These are phyloP conservation scores for Fagus sylvatica DNA, from an alignment of 306 rosid genomes.

Conservation along the genomic window DNA sequence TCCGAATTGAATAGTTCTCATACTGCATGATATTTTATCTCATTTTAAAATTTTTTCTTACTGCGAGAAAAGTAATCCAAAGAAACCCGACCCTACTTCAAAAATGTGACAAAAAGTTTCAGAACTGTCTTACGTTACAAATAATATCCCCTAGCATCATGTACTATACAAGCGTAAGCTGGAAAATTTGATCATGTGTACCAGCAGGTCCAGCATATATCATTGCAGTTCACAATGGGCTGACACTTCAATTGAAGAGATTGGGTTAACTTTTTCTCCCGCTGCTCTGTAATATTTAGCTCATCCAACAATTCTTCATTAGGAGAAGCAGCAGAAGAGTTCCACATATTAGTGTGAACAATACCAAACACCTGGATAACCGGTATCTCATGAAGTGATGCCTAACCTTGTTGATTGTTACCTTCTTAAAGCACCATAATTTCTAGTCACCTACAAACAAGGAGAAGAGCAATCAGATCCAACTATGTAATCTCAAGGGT, in stretches of 20 bases:
- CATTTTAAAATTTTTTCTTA: neutral
- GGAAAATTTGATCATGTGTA: neutral
- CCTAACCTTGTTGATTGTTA: slow-evolving; percentile 25
- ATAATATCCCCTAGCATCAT: neutral
- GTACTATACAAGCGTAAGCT: neutral
- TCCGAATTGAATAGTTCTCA: neutral
- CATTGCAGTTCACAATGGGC: neutral
- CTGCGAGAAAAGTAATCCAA: neutral
- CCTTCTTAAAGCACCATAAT: slow-evolving; percentile 87
- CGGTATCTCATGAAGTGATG: slow-evolving; percentile 12
- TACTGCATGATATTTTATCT: neutral
- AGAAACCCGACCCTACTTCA: neutral
- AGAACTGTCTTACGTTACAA: no score
- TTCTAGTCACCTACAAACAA: slow-evolving; percentile 72
- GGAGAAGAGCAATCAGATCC: slow-evolving; percentile 21
- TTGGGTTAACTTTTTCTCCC: neutral
- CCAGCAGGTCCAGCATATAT: no score
- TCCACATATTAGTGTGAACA: neutral
- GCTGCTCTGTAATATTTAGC: neutral
- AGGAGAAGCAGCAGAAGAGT: neutral
- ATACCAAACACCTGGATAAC: neutral
- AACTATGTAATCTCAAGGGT: neutral
- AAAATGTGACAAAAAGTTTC: neutral
- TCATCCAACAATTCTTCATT: neutral
- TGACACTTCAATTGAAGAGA: neutral